Percentiles rank a stretch among this genome's conserved stretches.
phyloP scores from a whole-genome alignment of 2,329 filamentous ascomycete species.

The Fusarium zealandicum region DNA sequence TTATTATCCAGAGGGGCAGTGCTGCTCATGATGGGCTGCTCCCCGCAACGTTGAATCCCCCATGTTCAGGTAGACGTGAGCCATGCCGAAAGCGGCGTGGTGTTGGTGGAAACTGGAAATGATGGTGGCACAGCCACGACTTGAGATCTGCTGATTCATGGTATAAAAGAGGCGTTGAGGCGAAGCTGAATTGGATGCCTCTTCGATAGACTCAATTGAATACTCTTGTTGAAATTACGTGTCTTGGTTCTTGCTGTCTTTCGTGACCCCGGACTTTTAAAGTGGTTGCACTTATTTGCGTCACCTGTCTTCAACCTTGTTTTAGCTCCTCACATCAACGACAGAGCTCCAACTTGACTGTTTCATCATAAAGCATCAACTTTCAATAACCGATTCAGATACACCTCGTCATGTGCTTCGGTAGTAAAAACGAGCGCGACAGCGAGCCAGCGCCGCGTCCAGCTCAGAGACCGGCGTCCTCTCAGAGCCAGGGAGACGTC shows the following conservation, averaged over 20 bases:
- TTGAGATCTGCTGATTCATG: constrained; percentile 8
- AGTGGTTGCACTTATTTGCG: neutral
- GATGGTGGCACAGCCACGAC: constrained; percentile 27
- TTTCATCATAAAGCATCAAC: neutral
- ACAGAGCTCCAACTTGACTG: neutral
- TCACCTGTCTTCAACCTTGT: neutral
- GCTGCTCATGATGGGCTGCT: neutral
- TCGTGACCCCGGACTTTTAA: neutral
- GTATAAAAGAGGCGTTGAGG: constrained; percentile 7
- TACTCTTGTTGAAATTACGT: neutral
- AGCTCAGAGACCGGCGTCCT: constrained; percentile 39
- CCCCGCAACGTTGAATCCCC: neutral
- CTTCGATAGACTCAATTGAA: neutral
- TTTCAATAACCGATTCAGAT: neutral
- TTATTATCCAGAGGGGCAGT: constrained; percentile 22
- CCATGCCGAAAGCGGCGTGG: constrained; percentile 26
- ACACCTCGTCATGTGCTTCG: constrained; percentile 56
- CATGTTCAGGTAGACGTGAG: neutral
- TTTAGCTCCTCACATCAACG: neutral
- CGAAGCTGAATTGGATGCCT: neutral
- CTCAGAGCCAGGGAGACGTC: constrained; percentile 40
- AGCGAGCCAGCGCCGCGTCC: constrained; percentile 53
- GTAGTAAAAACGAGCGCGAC: constrained; percentile 51
- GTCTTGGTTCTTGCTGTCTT: neutral
- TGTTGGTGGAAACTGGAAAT: constrained; percentile 12